These are phyloP conservation scores for Zygosaccharomyces pseudobailii DNA, from an alignment of 1,139 yeast genomes.

Conservation along the genomic window DNA sequence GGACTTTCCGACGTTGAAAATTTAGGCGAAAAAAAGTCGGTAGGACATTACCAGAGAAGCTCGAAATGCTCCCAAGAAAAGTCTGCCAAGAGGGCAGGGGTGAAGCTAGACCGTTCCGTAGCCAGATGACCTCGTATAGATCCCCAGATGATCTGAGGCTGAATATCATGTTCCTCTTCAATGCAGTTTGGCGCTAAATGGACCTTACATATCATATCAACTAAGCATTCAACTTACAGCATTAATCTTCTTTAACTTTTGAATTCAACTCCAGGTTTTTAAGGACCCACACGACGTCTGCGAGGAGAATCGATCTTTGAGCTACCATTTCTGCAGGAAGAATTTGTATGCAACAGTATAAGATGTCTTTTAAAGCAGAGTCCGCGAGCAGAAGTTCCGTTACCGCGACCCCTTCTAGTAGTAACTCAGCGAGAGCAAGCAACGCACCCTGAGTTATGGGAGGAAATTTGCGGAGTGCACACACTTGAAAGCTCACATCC, in stretches of 20 bases:
- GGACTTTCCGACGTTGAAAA: neutral
- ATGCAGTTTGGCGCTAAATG: too few relatives aligned
- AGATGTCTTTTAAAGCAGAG: conserved; percentile 19
- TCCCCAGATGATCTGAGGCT: too few relatives aligned
- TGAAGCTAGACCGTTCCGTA: neutral
- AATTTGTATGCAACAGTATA: conserved; percentile 22
- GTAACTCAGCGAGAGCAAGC: conserved; percentile 18
- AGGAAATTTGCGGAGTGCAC: conserved; percentile 15
- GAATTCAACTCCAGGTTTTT: too few relatives aligned
- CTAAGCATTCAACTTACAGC: too few relatives aligned
- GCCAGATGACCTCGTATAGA: too few relatives aligned
- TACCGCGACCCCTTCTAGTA: conserved; percentile 24
- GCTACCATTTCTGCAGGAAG: conserved; percentile 18
- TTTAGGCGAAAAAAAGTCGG: neutral
- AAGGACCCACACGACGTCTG: conserved; percentile 21
- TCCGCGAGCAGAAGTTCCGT: conserved; percentile 24
- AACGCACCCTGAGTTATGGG: conserved; percentile 24
- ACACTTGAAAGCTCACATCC: neutral
- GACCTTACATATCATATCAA: too few relatives aligned
- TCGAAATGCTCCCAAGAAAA: neutral
- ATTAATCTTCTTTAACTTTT: too few relatives aligned
- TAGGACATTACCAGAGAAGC: neutral
- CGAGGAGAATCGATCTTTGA: conserved; percentile 18
- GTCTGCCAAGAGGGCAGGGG: neutral
- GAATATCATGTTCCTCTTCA: too few relatives aligned